A percentile compares a stretch with the other conserved stretches of the same genome.
Evolutionary conservation across 2,329 filamentous ascomycete genomes (phyloP).

Genomic region (Diaporthe velutina): DNA sequence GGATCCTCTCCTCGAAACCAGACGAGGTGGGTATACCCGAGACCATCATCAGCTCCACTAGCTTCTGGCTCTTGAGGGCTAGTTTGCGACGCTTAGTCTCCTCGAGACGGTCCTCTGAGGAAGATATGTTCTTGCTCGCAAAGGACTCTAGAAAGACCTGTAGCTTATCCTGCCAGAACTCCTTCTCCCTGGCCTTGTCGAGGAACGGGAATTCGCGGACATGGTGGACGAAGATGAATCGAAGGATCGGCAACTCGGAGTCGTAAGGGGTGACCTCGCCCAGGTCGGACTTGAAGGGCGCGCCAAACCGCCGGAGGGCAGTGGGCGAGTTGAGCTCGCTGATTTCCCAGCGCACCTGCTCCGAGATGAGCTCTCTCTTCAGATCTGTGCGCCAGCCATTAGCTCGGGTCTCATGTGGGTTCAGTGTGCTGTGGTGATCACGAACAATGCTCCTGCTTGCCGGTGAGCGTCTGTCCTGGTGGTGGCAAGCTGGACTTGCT

Average conservation of each 20-base stretch:
- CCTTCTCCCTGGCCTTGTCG: constrained; percentile 96
- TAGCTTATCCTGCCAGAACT: constrained; percentile 99
- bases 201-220: constrained; percentile 98
- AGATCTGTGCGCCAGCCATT: constrained; percentile 72
- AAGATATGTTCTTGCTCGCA: constrained; percentile 96
- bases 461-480: constrained; percentile 74
- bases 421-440: constrained; percentile 36
- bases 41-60: constrained; percentile 99
- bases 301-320: constrained; percentile 93
- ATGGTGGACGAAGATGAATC: constrained; percentile 98
- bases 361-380: constrained; percentile 92
- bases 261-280: constrained; percentile 95
- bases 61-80: constrained; percentile 91
- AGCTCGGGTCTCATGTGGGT: constrained; percentile 41
- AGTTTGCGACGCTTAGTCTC: constrained; percentile 96
- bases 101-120: constrained; percentile 94
- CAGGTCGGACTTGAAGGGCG: constrained; percentile 91
- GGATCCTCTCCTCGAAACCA: constrained; percentile 96
- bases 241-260: constrained; percentile 91
- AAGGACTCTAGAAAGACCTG: constrained; percentile 98
- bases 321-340: constrained; percentile 94
- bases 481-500: constrained; percentile 49
- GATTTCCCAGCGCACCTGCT: constrained; percentile 92
- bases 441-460: constrained; percentile 98
- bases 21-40: constrained; percentile 95